phyloP scores from a whole-genome alignment of 2,329 filamentous ascomycete species.

The Hypoxylon sp. region DNA sequence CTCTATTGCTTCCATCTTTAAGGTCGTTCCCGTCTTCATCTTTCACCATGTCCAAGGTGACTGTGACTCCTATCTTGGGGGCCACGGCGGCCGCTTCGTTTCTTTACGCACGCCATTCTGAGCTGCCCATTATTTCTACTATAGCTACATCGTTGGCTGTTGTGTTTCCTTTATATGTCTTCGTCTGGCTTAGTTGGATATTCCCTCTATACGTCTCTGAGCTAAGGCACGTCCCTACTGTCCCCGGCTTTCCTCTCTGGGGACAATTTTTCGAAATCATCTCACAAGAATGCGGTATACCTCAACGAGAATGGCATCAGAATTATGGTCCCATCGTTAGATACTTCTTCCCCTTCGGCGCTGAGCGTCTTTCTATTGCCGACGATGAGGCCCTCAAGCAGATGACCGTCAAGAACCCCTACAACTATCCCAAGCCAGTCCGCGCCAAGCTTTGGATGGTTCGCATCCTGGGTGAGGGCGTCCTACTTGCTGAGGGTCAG shows the following conservation, averaged over 20 bases:
- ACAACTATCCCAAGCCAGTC: constrained; percentile 51
- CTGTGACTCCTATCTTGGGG: constrained; percentile 38
- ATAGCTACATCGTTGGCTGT: constrained; percentile 30
- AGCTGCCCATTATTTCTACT: constrained; percentile 35
- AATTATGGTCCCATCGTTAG: constrained; percentile 53
- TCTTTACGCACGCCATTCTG: constrained; percentile 38
- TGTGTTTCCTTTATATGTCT: constrained; percentile 43
- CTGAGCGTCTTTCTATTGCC: constrained; percentile 54
- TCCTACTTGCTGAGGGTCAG: constrained; percentile 53
- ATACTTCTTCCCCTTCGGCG: constrained; percentile 57
- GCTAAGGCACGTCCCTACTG: constrained; percentile 53
- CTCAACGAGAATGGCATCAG: constrained; percentile 54
- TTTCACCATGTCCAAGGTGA: constrained; percentile 39
- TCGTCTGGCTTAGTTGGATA: constrained; percentile 50
- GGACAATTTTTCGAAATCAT: constrained; percentile 55
- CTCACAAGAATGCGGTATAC: constrained; percentile 51
- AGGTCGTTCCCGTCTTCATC: background rate
- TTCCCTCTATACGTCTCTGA: constrained; percentile 54
- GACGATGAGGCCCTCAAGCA: constrained; percentile 55
- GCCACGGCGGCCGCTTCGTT: constrained; percentile 40
- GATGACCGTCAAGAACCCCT: constrained; percentile 54
- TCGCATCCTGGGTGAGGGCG: constrained; percentile 54
- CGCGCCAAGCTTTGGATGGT: constrained; percentile 53
- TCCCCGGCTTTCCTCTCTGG: constrained; percentile 53
- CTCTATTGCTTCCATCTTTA: background rate